Evolutionary conservation across 2,329 filamentous ascomycete genomes (phyloP), one percentile per base, ranked within the genome.

Genomic region (Lecanicillium sp.): DNA sequence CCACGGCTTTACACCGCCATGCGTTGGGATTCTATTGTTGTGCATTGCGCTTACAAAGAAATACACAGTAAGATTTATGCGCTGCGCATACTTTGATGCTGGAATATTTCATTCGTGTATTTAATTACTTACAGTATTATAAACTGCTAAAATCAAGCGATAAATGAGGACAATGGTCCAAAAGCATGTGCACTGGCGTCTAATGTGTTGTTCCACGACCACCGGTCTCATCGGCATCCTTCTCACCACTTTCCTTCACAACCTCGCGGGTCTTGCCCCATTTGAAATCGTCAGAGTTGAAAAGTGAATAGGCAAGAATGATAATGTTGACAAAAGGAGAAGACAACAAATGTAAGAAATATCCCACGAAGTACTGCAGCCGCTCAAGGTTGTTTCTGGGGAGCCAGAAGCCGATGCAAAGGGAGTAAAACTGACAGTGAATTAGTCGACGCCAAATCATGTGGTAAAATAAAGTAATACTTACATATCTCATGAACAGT

Each of bases 241-340:
- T 41, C 36, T 50, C 48, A 18, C 45, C 49, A 5, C 52, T 52
- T 3, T 46, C 53, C 10, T 44, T 42, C 19, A 63, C 39, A 25
- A 65, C 61, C 20, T 64, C 59, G 2, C 62, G 50, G 2, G 65
- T 68, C 52, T 68, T 68, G 13, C 65, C 65, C 65, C 65, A 68
- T 41, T 61, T 62, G 51, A 68, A 68, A 46, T 65, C 62, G 40
- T 69, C 64, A 5, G 64, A 60, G 37, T 66, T 52, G 32, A 61
- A 50, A 14, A 68, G 52, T 1, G 65, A 65, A 41, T 66, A 68
- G 2, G 59, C 44, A 11, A 68, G 43, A 22, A 68, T 58, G 29
- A 64, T 50, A 18, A 68, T 60, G 48, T 68, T 68, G 46, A 68
- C 55, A 33, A 68, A 61, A 0, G 65, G 64, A 2, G 62, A 64